A percentile compares a stretch with the other conserved stretches of the same genome.
Conservation (phyloP, 352 stramenopile species). For the Phytopythium aichiense region DNA sequence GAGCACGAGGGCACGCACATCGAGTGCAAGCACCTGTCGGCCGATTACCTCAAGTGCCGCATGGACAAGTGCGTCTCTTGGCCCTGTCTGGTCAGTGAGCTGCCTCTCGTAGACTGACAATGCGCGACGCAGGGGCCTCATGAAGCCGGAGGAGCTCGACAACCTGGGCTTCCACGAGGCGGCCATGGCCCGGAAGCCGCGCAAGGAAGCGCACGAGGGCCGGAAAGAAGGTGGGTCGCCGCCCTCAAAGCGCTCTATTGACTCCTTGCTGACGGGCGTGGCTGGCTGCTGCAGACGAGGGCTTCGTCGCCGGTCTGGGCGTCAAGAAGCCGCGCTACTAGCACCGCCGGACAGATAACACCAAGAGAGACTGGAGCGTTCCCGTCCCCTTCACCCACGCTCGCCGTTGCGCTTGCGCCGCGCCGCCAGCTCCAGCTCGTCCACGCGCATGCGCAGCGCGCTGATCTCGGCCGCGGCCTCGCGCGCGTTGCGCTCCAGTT, state of each 20-base stretch:
- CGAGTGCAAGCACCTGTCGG: conserved; percentile 87
- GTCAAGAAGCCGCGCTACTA: conserved; percentile 69
- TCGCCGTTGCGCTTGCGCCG: background rate
- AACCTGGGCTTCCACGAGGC: conserved; percentile 80
- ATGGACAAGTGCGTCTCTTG: conserved; percentile 79
- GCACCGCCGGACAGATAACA: background rate
- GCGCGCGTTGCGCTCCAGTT: conserved; percentile 61
- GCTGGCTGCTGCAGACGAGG: conserved; percentile 34
- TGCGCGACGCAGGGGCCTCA: conserved; percentile 47
- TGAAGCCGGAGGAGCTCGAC: conserved; percentile 82
- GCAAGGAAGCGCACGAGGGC: conserved; percentile 47
- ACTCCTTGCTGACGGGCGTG: background rate
- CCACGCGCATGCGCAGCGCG: conserved; percentile 51
- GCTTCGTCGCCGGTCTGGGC: conserved; percentile 76
- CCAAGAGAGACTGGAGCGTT: background rate
- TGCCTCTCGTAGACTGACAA: conserved; percentile 1
- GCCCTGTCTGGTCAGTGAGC: background rate
- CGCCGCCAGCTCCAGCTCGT: conserved; percentile 46
- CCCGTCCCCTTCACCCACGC: background rate
- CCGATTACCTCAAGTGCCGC: conserved; percentile 83
- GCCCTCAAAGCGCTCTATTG: background rate
- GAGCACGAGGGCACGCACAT: conserved; percentile 82
- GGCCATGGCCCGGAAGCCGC: conserved; percentile 67
- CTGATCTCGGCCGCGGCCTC: conserved; percentile 54
- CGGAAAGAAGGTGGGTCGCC: conserved; percentile 55